Evolutionary conservation across 441 rosid genomes (phyloP), one percentile per base, ranked within the genome.

Genomic region (Aquilaria agallochum): DNA sequence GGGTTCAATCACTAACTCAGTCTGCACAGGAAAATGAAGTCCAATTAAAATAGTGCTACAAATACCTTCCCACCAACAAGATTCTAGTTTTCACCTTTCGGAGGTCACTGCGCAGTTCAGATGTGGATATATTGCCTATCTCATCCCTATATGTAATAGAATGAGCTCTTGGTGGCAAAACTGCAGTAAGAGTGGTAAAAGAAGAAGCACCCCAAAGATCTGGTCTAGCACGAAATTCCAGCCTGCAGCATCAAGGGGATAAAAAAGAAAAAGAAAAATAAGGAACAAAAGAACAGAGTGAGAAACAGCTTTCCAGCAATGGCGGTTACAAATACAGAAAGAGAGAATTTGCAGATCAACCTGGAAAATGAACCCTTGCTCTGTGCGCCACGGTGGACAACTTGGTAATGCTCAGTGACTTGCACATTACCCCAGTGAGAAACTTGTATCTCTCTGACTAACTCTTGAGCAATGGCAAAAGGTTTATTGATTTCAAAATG

Each of bases 401-500:
- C 52, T 53, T 74, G 80, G 72, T 95, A 95, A 74, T 95, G 79
- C 75, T 95, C 99, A 0, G 97, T 84, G 52, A 95, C 74, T 75
- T 88, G 96, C 61, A 95, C 88, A 51, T 85, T 86, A 59, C 98
- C 98, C 99, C 99, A 95, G 27, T 92, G 98, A 58, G 99, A 95
- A 67, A 95, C 83, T 75, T 92, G 96, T 65, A 95, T 84, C 75
- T 95, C 99, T 53, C 96, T 76, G 51, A 85, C 88, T 55, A 95
- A 78, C 76, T 85, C 91, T 68, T 64, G 68, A 56, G 94, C 95
- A 63, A 87, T 90, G 69, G 93, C 82, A 58, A 95, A 92, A 31
- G 97, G 90, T 63, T 83, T 80, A 68, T 88, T 89, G 85, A 82
- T 80, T 74, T 88, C 97, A 72, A 95, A 92, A 74, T 95, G 99